Base-by-base conservation (phyloP, 805 yeast species). In the Nakazawaea wickerhamii region DNA sequence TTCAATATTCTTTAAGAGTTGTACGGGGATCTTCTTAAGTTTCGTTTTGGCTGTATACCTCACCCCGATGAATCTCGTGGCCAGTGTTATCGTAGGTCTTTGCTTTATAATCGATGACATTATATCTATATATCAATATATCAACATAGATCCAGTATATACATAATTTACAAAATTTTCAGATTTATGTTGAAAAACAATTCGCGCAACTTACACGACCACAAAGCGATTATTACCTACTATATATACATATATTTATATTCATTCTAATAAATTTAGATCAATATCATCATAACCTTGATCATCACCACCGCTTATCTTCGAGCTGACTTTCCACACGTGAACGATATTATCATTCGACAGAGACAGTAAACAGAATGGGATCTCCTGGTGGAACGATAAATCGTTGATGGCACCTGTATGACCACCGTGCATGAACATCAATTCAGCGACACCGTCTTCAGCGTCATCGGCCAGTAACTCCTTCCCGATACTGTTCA, bases 401-500 rank as follows among this genome's bases (percentile, higher is more conserved):
- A 85, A 68, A 57, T 85, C 95, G 33, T 81, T 79, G 14, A 85
- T 81, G 5, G 82, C 70, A 14, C 87, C 82, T 15, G 89, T 81
- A 56, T 88, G 95, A 17, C 96, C 96, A 30, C 95, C 95, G 57
- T 88, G 96, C 81, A 88, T 84, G 89, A 87, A 84, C 52, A 87
- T 67, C 27, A 88, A 63, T 59, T 88, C 96, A 4, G 95, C 91
- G 21, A 84, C 84, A 30, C 95, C 96, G 54, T 88, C 96, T 50
- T 84, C 95, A 23, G 88, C 84, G 56, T 88, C 96, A 51, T 87
- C 96, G 50, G 79, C 89, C 11, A 71, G 72, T 59, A 86, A 95
- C 55, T 87, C 95, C 48, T 80, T 84, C 4, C 96, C 96, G 28
- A 88, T 81, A 51, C 76, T 79, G 36, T 69, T 65, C 44, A 87